These are phyloP conservation scores for Nidularia pulvinata DNA, from an alignment of 768 basidiomycete genomes.

Conservation along the genomic window DNA sequence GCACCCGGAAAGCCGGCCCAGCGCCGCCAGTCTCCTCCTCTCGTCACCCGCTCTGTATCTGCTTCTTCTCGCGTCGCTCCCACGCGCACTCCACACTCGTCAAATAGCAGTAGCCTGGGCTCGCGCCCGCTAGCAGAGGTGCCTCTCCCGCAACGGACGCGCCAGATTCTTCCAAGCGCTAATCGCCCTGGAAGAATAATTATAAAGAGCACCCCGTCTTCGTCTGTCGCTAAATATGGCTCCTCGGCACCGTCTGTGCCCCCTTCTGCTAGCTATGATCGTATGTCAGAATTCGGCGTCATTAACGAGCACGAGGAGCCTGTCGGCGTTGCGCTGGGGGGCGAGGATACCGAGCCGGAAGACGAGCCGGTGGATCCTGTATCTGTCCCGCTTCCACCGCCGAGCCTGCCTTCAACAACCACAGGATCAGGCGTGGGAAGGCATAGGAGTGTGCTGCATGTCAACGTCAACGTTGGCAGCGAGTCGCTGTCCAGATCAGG, in stretches of 20 bases:
- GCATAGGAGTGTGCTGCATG: conserved; percentile 10
- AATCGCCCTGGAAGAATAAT: conserved; percentile 45
- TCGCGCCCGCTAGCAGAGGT: conserved; percentile 28
- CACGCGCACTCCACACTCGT: conserved; percentile 14
- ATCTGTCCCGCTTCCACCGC: conserved; percentile 16
- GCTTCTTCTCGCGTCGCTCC: no score
- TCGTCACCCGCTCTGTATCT: conserved; percentile 24
- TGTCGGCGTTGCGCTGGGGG: conserved; percentile 8
- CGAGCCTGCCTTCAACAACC: conserved; percentile 12
- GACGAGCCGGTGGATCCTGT: conserved; percentile 27
- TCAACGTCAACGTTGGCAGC: conserved; percentile 16
- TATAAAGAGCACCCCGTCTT: conserved; percentile 33
- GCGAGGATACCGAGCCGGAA: conserved; percentile 29
- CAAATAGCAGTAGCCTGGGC: conserved; percentile 9
- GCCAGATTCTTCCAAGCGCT: conserved; percentile 43
- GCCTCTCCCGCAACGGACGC: conserved; percentile 27
- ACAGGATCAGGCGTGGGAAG: conserved; percentile 11
- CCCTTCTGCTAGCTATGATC: conserved; percentile 34
- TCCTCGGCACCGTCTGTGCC: conserved; percentile 5
- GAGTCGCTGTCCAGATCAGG: conserved; percentile 33
- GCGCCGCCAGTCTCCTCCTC: conserved; percentile 30
- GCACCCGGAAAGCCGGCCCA: conserved; percentile 17
- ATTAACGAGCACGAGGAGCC: conserved; percentile 27
- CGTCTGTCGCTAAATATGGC: conserved; percentile 18
- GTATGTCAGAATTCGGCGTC: conserved; percentile 46